Percentiles rank a stretch among this genome's conserved stretches.
Conservation (phyloP, 108 stramenopile species). For the Parietichytrium sp. region DNA sequence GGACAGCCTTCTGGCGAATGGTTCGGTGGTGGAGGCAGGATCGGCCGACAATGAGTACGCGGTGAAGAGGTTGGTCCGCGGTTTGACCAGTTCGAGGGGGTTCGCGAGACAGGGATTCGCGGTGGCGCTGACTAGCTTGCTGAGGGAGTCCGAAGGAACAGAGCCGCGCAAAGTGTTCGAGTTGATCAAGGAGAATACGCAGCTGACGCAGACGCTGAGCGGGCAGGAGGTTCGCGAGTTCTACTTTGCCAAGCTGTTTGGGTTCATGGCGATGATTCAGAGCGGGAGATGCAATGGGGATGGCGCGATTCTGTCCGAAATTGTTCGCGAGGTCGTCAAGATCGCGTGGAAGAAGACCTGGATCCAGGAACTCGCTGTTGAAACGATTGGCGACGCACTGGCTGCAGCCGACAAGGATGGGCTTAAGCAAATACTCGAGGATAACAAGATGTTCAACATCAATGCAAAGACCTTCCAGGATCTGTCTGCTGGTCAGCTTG, state of each 20-base stretch:
- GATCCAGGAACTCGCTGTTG: slow-evolving; percentile 5
- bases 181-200: neutral
- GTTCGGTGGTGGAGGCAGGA: neutral
- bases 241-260: slow-evolving; percentile 1
- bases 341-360: neutral
- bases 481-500: neutral
- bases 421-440: neutral
- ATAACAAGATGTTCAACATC: neutral
- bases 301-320: neutral
- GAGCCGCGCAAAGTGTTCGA: neutral
- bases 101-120: neutral
- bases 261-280: neutral
- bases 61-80: neutral
- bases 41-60: slow-evolving; percentile 8
- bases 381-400: neutral
- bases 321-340: neutral
- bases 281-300: neutral
- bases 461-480: neutral
- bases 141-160: neutral
- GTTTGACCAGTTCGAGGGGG: neutral
- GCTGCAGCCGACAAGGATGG: neutral
- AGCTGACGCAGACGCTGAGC: neutral
- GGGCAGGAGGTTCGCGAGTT: neutral
- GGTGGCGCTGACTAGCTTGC: neutral
- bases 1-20: no score